Base-by-base conservation (phyloP, 1,284 basidiomycete genomes). In the Waitea zeae region DNA sequence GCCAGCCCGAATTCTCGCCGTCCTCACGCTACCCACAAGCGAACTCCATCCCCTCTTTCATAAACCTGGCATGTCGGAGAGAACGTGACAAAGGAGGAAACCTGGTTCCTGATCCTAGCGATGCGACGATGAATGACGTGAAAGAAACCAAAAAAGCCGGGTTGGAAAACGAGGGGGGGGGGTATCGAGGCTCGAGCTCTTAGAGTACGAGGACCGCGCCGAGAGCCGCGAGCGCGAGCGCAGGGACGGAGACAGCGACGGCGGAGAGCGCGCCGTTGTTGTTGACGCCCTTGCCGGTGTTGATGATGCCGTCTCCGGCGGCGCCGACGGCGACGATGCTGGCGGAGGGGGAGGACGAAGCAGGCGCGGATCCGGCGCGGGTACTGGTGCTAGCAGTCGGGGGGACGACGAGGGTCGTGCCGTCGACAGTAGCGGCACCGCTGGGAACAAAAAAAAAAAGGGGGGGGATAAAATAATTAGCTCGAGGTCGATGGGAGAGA, bases 271-370 rank as follows among this genome's bases (percentile, higher is more conserved):
- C 54, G 20, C 46, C 53, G 43, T 40, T 49, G 38, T 29, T 30
- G n/a, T n/a, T 13, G 20, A 13, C 36, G 28, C 39, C n/a, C n/a
- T n/a, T n/a, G n/a, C n/a, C 42, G 36, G 49, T 20, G 26, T 58
- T 53, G 42, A 49, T 50, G 33, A 55, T 36, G 19, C 70, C 75
- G 12, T 64, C 62, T 38, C 69, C 71, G 31, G 66, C 70, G 17
- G 67, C 70, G 43, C 64, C 64, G 28, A 65, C 57, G 18, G 61
- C 53, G 15, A 47, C 39, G 12, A 46, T 44, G 20, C 41, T 33
- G 3, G 44, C 44, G 19, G 40, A 12, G 5, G 46, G 38, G 30
- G 41, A 33, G 28, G 44, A 41, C 27, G 40, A 37, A 17, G 42
- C 37, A 22, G 46, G 31, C 12, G 49, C 38, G 30, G 39, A 39